Percentiles rank a stretch among this genome's conserved stretches.
Evolutionary conservation across 148 eudicot genomes (phyloP).

Genomic region (Arctostaphylos glauca): DNA sequence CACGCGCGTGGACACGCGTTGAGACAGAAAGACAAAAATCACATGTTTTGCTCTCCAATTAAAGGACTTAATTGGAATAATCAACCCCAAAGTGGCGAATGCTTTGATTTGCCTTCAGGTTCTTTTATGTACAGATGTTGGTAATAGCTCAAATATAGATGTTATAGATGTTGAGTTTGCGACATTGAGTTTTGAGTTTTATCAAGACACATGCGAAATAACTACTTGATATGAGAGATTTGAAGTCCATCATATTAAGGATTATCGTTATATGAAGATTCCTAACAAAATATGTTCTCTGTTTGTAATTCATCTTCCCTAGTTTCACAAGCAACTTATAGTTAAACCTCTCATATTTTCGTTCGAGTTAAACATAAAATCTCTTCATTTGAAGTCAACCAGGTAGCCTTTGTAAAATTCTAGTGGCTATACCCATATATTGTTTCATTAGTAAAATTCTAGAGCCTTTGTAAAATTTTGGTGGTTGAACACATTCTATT

Average conservation of each 20-base stretch:
- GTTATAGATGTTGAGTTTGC: not conserved
- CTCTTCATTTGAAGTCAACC: conserved; percentile 1
- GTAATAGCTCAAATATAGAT: not conserved
- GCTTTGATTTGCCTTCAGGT: no score
- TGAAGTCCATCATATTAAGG: not conserved
- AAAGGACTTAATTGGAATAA: no score
- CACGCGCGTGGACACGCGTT: no score
- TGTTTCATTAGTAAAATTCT: not conserved
- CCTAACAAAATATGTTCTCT: not conserved
- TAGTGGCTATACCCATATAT: not conserved
- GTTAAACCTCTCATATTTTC: not conserved
- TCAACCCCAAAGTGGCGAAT: no score
- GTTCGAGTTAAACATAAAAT: not conserved
- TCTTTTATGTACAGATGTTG: no score
- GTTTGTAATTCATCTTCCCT: not conserved
- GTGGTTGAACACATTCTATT: not conserved
- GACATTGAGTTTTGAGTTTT: not conserved
- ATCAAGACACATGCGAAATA: not conserved
- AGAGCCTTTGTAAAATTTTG: not conserved
- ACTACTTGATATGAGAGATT: not conserved
- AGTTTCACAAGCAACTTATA: not conserved
- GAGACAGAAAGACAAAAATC: no score
- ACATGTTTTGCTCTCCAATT: no score
- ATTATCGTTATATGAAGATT: not conserved
- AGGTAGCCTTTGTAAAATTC: not conserved